These are phyloP conservation scores for Leccinum subgranulosum DNA, from an alignment of 768 basidiomycete species.

Conservation along the genomic window DNA sequence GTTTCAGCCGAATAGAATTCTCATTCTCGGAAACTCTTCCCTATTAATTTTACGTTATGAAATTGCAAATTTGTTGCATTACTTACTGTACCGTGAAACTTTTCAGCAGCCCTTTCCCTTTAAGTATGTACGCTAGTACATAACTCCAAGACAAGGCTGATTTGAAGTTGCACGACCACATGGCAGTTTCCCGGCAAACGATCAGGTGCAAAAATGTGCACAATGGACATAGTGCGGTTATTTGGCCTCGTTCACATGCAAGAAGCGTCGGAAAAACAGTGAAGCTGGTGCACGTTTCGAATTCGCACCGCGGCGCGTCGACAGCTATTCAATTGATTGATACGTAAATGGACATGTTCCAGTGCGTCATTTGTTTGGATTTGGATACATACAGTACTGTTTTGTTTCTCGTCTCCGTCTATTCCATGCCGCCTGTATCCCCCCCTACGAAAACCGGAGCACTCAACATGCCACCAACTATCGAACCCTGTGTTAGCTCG, in stretches of 20 bases:
- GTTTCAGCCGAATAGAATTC: background rate
- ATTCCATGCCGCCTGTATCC: background rate
- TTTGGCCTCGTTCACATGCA: background rate
- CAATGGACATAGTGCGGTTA: background rate
- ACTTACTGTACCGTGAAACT: background rate
- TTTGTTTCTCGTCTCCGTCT: background rate
- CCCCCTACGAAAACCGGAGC: background rate
- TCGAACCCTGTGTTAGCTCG: background rate
- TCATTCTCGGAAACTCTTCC: background rate
- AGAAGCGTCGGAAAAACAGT: background rate
- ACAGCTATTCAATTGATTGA: background rate
- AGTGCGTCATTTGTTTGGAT: background rate
- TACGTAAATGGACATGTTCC: background rate
- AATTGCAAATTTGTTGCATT: background rate
- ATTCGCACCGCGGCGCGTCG: too few species aligned
- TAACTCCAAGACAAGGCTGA: background rate
- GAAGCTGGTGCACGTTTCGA: background rate
- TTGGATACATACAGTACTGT: background rate
- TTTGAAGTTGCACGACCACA: background rate
- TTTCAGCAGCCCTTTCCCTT: background rate
- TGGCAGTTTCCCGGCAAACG: background rate
- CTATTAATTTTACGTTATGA: background rate
- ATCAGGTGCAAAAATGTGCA: background rate
- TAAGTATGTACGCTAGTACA: background rate
- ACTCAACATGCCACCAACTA: conserved; percentile 10